phyloP scores from a whole-genome alignment of 1,284 basidiomycete genomes.

The Tranzscheliella williamsii region DNA sequence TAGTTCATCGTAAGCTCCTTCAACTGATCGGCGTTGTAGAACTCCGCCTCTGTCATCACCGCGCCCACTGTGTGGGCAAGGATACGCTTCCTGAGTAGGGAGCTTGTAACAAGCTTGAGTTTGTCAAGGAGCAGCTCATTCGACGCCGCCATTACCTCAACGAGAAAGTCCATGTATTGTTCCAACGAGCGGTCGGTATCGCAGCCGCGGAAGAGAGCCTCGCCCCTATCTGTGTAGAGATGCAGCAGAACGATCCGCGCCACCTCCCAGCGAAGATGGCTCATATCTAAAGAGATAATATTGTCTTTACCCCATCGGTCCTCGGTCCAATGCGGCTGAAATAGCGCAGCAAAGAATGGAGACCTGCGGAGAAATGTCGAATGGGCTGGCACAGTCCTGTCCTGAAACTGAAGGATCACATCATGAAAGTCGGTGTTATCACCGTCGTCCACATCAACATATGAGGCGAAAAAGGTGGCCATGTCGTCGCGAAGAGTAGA shows the following conservation, averaged over 20 bases:
- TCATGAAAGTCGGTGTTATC: slow-evolving; percentile 65
- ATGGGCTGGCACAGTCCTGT: slow-evolving; percentile 72
- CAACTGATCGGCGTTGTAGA: slow-evolving; percentile 75
- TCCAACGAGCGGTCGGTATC: slow-evolving; percentile 67
- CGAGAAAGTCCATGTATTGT: slow-evolving; percentile 81
- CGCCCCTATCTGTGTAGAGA: slow-evolving; percentile 77
- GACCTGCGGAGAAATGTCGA: slow-evolving; percentile 80
- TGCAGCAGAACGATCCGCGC: slow-evolving; percentile 78
- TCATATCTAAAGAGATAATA: slow-evolving; percentile 70
- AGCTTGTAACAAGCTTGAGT: slow-evolving; percentile 80
- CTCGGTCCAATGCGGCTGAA: slow-evolving; percentile 78
- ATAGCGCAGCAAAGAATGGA: slow-evolving; percentile 83
- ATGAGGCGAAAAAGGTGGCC: slow-evolving; percentile 63
- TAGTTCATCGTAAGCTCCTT: slow-evolving; percentile 78
- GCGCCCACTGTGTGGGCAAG: slow-evolving; percentile 79
- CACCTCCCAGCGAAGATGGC: slow-evolving; percentile 74
- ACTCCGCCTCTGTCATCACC: slow-evolving; percentile 79
- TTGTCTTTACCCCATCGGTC: slow-evolving; percentile 68
- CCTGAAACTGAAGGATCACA: slow-evolving; percentile 74
- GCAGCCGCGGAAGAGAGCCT: slow-evolving; percentile 68
- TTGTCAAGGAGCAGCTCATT: slow-evolving; percentile 87
- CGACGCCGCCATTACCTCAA: slow-evolving; percentile 81
- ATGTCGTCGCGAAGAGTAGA: slow-evolving; percentile 67
- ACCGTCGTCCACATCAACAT: slow-evolving; percentile 9
- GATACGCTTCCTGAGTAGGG: slow-evolving; percentile 65